phyloP scores from a whole-genome alignment of 441 rosid species.

The Populus trichocarpa region DNA sequence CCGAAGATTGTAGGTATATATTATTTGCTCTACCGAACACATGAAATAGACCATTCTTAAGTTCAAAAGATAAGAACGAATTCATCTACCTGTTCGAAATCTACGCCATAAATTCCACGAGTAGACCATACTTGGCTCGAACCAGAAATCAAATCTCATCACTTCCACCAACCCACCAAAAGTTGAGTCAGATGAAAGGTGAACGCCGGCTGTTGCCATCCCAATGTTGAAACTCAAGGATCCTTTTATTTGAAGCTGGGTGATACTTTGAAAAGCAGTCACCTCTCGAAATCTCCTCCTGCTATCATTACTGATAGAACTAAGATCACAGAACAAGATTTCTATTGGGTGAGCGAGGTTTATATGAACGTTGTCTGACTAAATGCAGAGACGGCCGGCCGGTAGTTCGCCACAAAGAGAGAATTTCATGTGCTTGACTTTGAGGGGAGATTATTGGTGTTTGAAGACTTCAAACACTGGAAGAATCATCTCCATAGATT shows the following conservation, averaged over 20 bases:
- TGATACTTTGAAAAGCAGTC: not conserved
- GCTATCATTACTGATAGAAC: not conserved
- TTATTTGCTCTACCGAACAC: not conserved
- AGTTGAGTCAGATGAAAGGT: not conserved
- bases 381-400: not conserved
- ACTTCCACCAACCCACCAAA: constrained; percentile 4
- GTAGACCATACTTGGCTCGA: not conserved
- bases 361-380: not conserved
- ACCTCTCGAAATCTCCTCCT: not conserved
- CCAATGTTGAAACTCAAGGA: not conserved
- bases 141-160: not conserved
- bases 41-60: not conserved
- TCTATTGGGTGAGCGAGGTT: not conserved
- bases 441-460: not conserved
- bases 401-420: not conserved
- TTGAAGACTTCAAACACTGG: not conserved
- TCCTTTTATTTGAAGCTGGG: not conserved
- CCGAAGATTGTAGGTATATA: not conserved
- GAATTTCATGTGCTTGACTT: not conserved
- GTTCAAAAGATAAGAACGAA: not conserved
- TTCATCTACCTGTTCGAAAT: not conserved
- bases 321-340: not conserved
- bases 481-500: not conserved
- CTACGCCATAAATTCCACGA: not conserved
- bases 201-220: not conserved